These are phyloP conservation scores for Glaciozyma antarctica DNA, from an alignment of 768 basidiomycete species.

Conservation along the genomic window DNA sequence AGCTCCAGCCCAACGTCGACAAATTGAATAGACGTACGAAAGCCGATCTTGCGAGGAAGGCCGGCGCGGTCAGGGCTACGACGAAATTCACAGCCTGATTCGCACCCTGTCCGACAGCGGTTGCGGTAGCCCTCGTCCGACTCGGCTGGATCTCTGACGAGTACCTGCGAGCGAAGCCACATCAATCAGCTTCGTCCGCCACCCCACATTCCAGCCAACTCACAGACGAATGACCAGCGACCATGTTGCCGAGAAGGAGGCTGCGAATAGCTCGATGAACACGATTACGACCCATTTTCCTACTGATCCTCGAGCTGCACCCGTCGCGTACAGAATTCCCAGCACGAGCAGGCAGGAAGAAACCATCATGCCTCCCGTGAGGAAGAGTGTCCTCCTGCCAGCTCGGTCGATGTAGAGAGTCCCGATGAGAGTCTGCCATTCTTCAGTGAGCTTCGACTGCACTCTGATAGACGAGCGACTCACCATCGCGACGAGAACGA, in stretches of 20 bases:
- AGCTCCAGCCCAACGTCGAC: background rate
- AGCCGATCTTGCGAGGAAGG: slow-evolving; percentile 4
- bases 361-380: slow-evolving; percentile 45
- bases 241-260: slow-evolving; percentile 41
- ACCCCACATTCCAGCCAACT: too few relatives aligned
- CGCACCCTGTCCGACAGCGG: background rate
- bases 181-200: too few relatives aligned
- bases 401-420: slow-evolving; percentile 25
- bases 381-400: slow-evolving; percentile 42
- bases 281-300: slow-evolving; percentile 26
- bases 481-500: slow-evolving; percentile 41
- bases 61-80: slow-evolving; percentile 12
- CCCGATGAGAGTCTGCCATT: slow-evolving; percentile 42
- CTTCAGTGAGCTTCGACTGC: slow-evolving; percentile 40
- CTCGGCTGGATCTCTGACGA: slow-evolving; percentile 48
- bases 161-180: slow-evolving; percentile 1
- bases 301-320: background rate
- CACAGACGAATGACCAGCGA: slow-evolving; percentile 39
- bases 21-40: background rate
- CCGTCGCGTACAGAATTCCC: slow-evolving; percentile 44
- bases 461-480: slow-evolving; percentile 1
- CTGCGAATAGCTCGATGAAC: slow-evolving; percentile 24
- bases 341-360: slow-evolving; percentile 43
- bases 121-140: slow-evolving; percentile 45
- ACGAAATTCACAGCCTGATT: slow-evolving; percentile 18